phyloP scores from a whole-genome alignment of 1,139 yeast species.

The Blastobotrys elegans region DNA sequence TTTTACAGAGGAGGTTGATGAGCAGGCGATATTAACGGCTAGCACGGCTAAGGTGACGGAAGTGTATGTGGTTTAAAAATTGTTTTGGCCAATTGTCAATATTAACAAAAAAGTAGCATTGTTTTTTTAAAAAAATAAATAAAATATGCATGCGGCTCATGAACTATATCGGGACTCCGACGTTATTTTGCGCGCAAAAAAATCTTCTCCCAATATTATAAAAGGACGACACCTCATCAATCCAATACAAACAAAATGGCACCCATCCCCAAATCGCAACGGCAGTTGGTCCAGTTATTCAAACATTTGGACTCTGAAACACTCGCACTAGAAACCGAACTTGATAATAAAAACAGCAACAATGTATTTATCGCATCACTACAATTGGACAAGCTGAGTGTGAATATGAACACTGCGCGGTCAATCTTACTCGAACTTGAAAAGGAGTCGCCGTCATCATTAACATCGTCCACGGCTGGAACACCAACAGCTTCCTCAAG shows the following conservation, averaged over 20 bases:
- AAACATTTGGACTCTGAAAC: slow-evolving; percentile 10
- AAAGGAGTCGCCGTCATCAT: slow-evolving; percentile 1
- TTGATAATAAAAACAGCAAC: slow-evolving; percentile 2
- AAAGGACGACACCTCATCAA: too few relatives aligned
- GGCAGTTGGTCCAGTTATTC: slow-evolving; percentile 12
- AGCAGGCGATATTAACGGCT: not conserved
- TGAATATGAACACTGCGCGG: slow-evolving; percentile 25
- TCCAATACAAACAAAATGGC: too few relatives aligned
- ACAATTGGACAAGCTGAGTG: slow-evolving; percentile 21
- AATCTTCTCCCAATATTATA: too few relatives aligned
- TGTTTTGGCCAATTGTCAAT: too few relatives aligned
- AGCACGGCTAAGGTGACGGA: too few relatives aligned
- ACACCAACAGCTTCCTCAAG: too few relatives aligned
- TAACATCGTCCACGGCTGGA: slow-evolving; percentile 3
- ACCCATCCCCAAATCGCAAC: not conserved
- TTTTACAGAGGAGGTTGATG: not conserved
- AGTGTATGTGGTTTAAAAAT: too few relatives aligned
- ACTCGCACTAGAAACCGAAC: slow-evolving; percentile 4
- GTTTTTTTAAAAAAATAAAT: too few relatives aligned
- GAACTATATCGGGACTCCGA: too few relatives aligned
- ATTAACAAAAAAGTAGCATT: too few relatives aligned
- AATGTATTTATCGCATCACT: slow-evolving; percentile 23
- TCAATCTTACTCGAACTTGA: slow-evolving; percentile 20
- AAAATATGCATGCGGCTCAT: too few relatives aligned
- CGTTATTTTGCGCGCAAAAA: too few relatives aligned